Evolutionary conservation across 2,329 filamentous ascomycete genomes (phyloP), one percentile per base, ranked within the genome.

Genomic region (Sarocladiaceae sp.): DNA sequence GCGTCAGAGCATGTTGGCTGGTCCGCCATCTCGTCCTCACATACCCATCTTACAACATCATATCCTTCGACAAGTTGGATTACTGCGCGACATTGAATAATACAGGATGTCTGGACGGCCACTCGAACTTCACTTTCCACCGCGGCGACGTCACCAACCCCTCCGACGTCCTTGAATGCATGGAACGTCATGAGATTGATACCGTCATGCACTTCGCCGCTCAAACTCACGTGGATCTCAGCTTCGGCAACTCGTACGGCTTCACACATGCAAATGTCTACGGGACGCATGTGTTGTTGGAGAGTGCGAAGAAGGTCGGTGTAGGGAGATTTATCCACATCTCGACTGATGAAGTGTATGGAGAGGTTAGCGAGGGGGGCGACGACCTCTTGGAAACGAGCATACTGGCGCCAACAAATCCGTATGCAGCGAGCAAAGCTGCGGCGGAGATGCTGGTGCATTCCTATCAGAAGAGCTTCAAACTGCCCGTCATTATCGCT

Each of bases 361-460:
- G 89, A 37, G 88, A 93, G 65, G 86, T 90, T 54, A 82, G 82
- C 54, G 82, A 86, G 50, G 86, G 83, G 31, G 84, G 84, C 3
- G 85, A 87, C 54, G 87, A 90, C 62, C 68, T 90, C 57, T 72
- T 85, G 37, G 88, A 92, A 70, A 81, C 82, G 15, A 88, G 86
- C 69, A 82, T 88, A 58, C 75, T 93, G 29, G 84, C 84, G 1
- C 89, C 89, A 0, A 92, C 88, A 18, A 94, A 93, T 62, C 89
- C 89, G 13, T 92, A 92, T 60, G 84, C 87, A 10, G 88, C 88
- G 18, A 87, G 83, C 69, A 92, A 92, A 69, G 88, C 88, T 2
- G 88, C 88, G 1, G 88, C 88, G 5, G 88, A 92, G 71, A 91
- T 91, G 87, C 76, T 90, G 62, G 87, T 93, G n/a, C 84, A 87